Evolutionary conservation across 352 stramenopile species (phyloP), one percentile per base, ranked within the genome.

Genomic region (Phytophthora hybrid): DNA sequence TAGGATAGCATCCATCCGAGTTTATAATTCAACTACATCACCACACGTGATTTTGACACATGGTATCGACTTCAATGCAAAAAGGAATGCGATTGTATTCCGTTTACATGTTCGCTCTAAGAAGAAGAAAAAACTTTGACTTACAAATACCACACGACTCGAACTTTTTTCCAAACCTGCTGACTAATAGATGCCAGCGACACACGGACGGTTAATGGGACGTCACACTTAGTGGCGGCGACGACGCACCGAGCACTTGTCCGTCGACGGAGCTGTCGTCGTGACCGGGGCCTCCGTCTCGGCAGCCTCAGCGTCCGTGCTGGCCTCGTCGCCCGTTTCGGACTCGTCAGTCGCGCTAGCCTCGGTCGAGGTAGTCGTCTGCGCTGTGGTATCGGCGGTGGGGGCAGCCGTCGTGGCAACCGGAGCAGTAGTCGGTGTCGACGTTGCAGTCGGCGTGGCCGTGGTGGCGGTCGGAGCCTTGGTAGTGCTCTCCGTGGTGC

Each of bases 231-330:
- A 80, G 23, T 72, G 39, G 39, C 71, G 73, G 29, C 70, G 77
- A 58, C 74, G 74, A 68, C 74, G 74, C 26, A 72, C 70, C 44
- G 67, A 72, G 60, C 77, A 83, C 77, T 83, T 81, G 52, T 77
- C 73, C 29, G 37, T 55, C 14, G 62, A 54, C 16, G 72, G 41
- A 37, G 67, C 61, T n/a, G 56, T 41, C 23, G 67, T 66, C 26
- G 55, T 52, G 14, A 41, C 47, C 11, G 59, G 62, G 18, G 55
- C 69, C n/a, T 78, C 64, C 1, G 51, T 74, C 5, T 29, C 32
- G 5, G 74, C 67, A 37, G 44, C 51, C 18, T 77, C 61, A 8
- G 19, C 60, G 7, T 72, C 65, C 4, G 26, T 72, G 47, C 53
- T 78, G 21, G 56, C 21, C 10, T 69, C 59, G 14, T 71, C 59